Conservation (phyloP, 2,329 filamentous ascomycete species). For the Fusarium proliferatum region DNA sequence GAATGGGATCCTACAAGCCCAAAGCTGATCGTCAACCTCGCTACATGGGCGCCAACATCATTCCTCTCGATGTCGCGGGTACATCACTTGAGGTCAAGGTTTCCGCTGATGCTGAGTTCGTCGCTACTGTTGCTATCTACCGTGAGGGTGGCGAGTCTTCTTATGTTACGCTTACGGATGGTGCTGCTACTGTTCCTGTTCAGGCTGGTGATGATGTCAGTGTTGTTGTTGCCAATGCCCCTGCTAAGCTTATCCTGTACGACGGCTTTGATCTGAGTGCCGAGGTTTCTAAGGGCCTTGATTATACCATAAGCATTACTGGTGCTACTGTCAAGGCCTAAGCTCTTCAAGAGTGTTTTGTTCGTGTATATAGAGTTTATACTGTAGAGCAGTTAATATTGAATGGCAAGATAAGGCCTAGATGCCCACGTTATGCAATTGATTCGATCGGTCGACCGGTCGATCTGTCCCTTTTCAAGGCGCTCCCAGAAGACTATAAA, state of each 20-base stretch:
- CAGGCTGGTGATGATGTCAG: conserved; percentile 56
- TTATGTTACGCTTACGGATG: conserved; percentile 52
- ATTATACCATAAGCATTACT: conserved; percentile 52
- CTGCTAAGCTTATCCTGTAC: conserved; percentile 55
- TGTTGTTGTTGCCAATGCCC: conserved; percentile 62
- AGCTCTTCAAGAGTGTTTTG: background rate
- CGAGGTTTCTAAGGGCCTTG: conserved; percentile 52
- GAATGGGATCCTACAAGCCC: conserved; percentile 54
- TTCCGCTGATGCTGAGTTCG: conserved; percentile 51
- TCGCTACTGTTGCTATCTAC: conserved; percentile 55
- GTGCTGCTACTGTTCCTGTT: conserved; percentile 50
- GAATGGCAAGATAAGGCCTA: background rate
- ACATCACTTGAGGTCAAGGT: conserved; percentile 49
- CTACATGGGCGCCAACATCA: conserved; percentile 64
- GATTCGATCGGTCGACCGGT: accelerated
- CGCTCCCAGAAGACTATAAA: background rate
- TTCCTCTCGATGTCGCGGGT: conserved; percentile 54
- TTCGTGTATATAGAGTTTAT: conserved; percentile 18
- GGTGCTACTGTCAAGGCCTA: conserved; percentile 43
- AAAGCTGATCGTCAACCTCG: conserved; percentile 55
- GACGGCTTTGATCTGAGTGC: conserved; percentile 55
- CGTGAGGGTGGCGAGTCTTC: conserved; percentile 44
- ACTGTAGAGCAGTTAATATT: background rate
- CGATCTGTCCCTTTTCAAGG: accelerated
- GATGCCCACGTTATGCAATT: accelerated